A percentile compares a stretch with the other conserved stretches of the same genome.
phyloP scores from a whole-genome alignment of 1,284 basidiomycete genomes.

The Cutaneotrichosporon daszewskae region DNA sequence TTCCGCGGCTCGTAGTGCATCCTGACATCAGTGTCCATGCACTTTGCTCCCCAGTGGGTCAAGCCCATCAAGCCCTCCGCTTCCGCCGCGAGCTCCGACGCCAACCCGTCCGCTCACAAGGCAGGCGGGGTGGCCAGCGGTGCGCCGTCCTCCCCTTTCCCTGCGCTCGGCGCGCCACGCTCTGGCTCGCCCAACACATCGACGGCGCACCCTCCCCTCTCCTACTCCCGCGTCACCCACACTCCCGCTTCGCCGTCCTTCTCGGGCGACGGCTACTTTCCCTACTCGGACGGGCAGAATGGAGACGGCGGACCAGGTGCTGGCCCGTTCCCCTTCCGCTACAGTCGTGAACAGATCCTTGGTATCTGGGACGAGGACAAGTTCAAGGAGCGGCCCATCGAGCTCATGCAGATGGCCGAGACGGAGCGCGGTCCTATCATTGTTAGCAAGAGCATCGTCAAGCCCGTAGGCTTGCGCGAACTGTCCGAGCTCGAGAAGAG shows the following conservation, averaged over 20 bases:
- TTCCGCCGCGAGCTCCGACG: constrained; percentile 7
- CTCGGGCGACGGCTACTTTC: constrained; percentile 51
- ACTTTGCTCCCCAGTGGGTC: constrained; percentile 47
- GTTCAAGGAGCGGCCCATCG: constrained; percentile 69
- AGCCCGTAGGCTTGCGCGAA: constrained; percentile 71
- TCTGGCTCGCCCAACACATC: constrained; percentile 27
- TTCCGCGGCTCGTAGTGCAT: too few species aligned
- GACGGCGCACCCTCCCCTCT: constrained; percentile 48
- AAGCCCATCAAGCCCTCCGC: constrained; percentile 46
- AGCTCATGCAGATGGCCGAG: constrained; percentile 57
- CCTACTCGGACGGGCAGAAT: constrained; percentile 40
- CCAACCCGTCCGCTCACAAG: constrained; percentile 1
- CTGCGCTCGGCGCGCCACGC: constrained; percentile 33
- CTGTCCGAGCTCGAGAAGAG: constrained; percentile 79
- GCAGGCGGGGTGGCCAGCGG: constrained; percentile 1
- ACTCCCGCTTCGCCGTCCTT: constrained; percentile 50
- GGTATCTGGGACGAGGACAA: constrained; percentile 71
- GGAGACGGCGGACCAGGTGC: constrained; percentile 9
- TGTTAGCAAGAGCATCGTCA: constrained; percentile 64
- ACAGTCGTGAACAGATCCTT: constrained; percentile 77
- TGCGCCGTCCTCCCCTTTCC: constrained; percentile 30
- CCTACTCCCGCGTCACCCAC: constrained; percentile 58
- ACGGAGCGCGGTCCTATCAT: constrained; percentile 77
- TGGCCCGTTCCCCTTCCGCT: constrained; percentile 64
- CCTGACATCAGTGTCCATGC: constrained; percentile 48